Percentiles rank a stretch among this genome's conserved stretches.
These are phyloP conservation scores for Mycena floridula DNA, from an alignment of 768 basidiomycete genomes.

Conservation along the genomic window DNA sequence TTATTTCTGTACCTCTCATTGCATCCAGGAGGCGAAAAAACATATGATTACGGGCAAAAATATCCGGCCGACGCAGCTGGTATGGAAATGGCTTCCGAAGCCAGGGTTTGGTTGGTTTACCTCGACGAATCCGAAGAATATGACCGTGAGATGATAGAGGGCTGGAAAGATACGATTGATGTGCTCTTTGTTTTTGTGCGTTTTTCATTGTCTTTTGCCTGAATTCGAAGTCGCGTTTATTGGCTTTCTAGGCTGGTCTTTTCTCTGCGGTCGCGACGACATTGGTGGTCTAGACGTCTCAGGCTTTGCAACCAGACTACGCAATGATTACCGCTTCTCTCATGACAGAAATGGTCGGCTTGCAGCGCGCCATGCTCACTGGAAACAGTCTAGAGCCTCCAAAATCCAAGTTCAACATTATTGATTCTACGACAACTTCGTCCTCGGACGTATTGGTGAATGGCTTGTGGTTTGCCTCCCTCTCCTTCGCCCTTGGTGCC, in stretches of 20 bases:
- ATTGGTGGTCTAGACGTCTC: slow-evolving; percentile 14
- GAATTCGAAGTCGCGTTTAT: neutral
- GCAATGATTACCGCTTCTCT: neutral
- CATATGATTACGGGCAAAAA: too few species aligned
- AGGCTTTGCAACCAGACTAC: slow-evolving; percentile 8
- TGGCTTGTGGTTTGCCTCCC: slow-evolving; percentile 16
- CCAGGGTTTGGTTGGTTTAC: slow-evolving; percentile 1
- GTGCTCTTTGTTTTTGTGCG: slow-evolving; percentile 17
- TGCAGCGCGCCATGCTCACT: neutral
- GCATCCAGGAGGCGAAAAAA: too few species aligned
- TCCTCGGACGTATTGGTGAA: slow-evolving; percentile 8
- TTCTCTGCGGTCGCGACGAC: slow-evolving; percentile 19
- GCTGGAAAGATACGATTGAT: slow-evolving; percentile 14
- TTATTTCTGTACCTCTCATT: too few species aligned
- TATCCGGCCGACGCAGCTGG: neutral
- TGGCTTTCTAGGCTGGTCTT: slow-evolving; percentile 11
- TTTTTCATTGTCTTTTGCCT: neutral
- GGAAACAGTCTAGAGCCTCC: slow-evolving; percentile 1
- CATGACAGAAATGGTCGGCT: neutral
- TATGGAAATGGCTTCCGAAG: neutral
- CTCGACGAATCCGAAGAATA: slow-evolving; percentile 6
- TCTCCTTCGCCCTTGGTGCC: slow-evolving; percentile 16
- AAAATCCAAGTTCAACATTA: slow-evolving; percentile 8
- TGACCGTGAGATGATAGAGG: slow-evolving; percentile 11
- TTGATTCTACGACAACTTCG: slow-evolving; percentile 1